These are phyloP conservation scores for Ceratobasidium sp. DNA, from an alignment of 1,284 basidiomycete genomes.

Conservation along the genomic window DNA sequence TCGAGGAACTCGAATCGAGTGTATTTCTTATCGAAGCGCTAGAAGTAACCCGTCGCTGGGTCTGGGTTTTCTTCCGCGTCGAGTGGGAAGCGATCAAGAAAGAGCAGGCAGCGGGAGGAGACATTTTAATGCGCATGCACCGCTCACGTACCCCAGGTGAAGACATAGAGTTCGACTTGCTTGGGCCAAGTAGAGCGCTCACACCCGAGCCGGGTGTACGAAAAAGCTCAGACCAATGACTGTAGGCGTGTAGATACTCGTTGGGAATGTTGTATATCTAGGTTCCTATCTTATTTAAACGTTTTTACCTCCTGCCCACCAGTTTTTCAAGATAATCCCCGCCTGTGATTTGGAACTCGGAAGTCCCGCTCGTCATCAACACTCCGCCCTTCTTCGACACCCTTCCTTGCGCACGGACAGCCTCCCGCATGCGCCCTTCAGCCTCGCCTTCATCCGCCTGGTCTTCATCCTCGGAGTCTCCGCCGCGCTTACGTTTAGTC, in stretches of 20 bases:
- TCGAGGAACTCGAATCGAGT: constrained; percentile 83
- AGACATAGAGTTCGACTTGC: constrained; percentile 44
- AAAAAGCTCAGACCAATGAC: constrained; percentile 29
- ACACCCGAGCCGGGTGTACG: constrained; percentile 34
- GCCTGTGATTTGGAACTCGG: constrained; percentile 87
- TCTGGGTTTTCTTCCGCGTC: constrained; percentile 96
- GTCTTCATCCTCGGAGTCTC: constrained; percentile 59
- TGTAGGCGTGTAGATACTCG: constrained; percentile 22
- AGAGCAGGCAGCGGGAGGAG: constrained; percentile 47
- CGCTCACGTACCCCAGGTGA: constrained; percentile 37
- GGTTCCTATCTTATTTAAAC: constrained; percentile 1
- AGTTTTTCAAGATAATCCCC: constrained; percentile 77
- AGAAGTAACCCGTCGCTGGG: constrained; percentile 90
- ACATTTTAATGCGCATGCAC: neutral
- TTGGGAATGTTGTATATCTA: constrained; percentile 38
- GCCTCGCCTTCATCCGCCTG: constrained; percentile 67
- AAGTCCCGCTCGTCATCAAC: constrained; percentile 77
- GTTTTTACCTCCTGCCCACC: constrained; percentile 52
- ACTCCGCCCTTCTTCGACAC: constrained; percentile 84
- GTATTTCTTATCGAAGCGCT: constrained; percentile 94
- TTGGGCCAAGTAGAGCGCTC: constrained; percentile 34
- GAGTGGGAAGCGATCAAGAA: constrained; percentile 92
- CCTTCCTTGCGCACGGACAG: constrained; percentile 88
- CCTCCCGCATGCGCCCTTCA: constrained; percentile 88
- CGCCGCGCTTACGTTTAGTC: constrained; percentile 36